These are phyloP conservation scores for Fusarium mexicanum DNA, from an alignment of 2,329 filamentous ascomycete species.

Conservation along the genomic window DNA sequence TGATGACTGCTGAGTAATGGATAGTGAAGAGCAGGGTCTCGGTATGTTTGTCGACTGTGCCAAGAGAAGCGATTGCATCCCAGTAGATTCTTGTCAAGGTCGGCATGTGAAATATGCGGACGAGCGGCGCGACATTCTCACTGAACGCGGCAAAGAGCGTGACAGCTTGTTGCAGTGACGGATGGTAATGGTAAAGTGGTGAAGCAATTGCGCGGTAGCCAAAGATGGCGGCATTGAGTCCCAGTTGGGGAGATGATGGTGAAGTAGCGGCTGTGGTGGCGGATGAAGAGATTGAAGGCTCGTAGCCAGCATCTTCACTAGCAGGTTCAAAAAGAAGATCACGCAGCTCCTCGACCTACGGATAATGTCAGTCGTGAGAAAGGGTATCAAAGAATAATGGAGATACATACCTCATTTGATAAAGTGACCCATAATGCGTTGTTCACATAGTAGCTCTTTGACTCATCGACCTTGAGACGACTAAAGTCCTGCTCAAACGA, in stretches of 20 bases:
- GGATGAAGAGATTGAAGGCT: neutral
- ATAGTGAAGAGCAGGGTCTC: neutral
- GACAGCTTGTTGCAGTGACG: neutral
- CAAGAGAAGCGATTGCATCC: neutral
- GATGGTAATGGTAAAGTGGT: neutral
- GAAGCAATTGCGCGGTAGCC: neutral
- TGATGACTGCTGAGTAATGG: neutral
- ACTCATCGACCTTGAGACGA: neutral
- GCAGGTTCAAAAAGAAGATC: neutral
- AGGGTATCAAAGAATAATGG: no score
- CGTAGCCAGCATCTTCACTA: neutral
- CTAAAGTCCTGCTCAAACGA: neutral
- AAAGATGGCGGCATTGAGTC: neutral
- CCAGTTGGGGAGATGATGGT: neutral
- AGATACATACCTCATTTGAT: neutral
- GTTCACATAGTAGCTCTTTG: neutral
- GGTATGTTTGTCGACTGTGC: neutral
- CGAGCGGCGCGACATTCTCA: neutral
- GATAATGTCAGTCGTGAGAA: neutral
- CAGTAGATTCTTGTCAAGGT: neutral
- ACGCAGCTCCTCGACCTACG: neutral
- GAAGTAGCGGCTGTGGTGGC: neutral
- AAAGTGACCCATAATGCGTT: neutral
- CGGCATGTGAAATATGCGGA: neutral
- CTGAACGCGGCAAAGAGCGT: neutral